Base-by-base conservation (phyloP, 2,329 filamentous ascomycete species). In the Alternaria burnsii region DNA sequence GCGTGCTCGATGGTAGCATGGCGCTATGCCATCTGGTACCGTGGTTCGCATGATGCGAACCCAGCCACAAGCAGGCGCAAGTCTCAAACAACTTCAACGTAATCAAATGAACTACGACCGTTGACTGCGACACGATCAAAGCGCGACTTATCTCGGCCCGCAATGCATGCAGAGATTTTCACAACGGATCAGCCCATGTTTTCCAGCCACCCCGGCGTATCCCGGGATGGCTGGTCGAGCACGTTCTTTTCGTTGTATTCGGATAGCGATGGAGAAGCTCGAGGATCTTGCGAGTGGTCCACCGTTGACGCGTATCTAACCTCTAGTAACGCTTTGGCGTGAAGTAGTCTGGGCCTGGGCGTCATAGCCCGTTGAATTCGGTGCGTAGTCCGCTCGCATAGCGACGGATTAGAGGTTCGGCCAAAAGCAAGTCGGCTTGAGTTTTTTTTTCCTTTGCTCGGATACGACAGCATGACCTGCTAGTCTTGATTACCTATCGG, bases 121-220 rank as follows among this genome's bases (percentile, higher is more conserved):
- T 60, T 52, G 44, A 46, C 46, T 52, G 53, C 47, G 40, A 57
- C 30, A 57, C 53, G 58, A 57, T 52, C 57, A 58, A 61, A 57
- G 53, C 50, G 58, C 65, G 63, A 63, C 50, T 59, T 46, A 38
- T 54, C 61, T 68, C 68, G 68, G 68, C 63, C 65, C 68, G 65
- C 62, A 46, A 55, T 55, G 57, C 57, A 55, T 65, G 68, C 68
- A 71, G 68, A 69, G 62, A 71, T 68, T 71, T 69, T 65, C 66
- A 46, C 55, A 59, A 58, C 53, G 53, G 58, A 60, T 61, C 59
- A 63, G 63, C 59, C 59, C 55, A 61, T 32, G 24, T 52, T 51
- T 57, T 48, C 61, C 65, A 61, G 52, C 63, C 61, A 58, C 61
- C 55, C 59, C 60, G 55, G 51, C 43, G 38, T 28, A 56, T 30